phyloP scores from a whole-genome alignment of 257 asterid genomes.

The Fraxinus americana region DNA sequence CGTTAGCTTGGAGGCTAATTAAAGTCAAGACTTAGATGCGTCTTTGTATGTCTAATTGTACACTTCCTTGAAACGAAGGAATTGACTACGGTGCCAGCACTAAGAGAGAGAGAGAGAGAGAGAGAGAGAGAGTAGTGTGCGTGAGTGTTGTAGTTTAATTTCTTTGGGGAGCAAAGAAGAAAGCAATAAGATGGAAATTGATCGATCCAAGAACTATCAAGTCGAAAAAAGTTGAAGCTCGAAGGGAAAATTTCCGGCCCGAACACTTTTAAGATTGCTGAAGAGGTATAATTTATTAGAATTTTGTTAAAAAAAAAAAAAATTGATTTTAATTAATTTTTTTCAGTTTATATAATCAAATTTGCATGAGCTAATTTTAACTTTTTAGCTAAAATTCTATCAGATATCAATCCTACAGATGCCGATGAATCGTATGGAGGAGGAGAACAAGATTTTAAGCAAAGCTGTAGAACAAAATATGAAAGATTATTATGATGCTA shows the following conservation, averaged over 20 bases:
- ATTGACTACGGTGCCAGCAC: conserved; percentile 55
- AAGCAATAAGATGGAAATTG: conserved; percentile 32
- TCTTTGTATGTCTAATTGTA: conserved; percentile 28
- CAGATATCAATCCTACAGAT: conserved; percentile 34
- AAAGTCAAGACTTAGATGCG: conserved; percentile 53
- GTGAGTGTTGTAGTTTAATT: neutral
- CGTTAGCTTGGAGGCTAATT: neutral
- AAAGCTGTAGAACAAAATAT: conserved; percentile 45
- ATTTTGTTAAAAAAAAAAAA: no score
- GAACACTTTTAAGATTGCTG: conserved; percentile 22
- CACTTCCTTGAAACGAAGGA: conserved; percentile 38
- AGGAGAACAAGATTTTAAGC: conserved; percentile 41
- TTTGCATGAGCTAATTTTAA: neutral
- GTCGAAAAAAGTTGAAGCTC: neutral
- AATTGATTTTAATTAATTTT: neutral
- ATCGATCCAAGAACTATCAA: conserved; percentile 15
- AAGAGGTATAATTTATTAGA: conserved; percentile 27
- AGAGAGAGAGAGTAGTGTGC: neutral
- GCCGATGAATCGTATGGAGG: conserved; percentile 48
- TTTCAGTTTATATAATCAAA: neutral
- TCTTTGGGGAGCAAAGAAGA: conserved; percentile 10
- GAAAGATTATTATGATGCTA: conserved; percentile 44
- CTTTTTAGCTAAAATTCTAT: neutral
- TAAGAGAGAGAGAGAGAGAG: no score
- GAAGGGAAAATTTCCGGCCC: neutral